Base-by-base conservation (phyloP, 371 early-diverging fungal species). In the Apophysomyces sp. region DNA sequence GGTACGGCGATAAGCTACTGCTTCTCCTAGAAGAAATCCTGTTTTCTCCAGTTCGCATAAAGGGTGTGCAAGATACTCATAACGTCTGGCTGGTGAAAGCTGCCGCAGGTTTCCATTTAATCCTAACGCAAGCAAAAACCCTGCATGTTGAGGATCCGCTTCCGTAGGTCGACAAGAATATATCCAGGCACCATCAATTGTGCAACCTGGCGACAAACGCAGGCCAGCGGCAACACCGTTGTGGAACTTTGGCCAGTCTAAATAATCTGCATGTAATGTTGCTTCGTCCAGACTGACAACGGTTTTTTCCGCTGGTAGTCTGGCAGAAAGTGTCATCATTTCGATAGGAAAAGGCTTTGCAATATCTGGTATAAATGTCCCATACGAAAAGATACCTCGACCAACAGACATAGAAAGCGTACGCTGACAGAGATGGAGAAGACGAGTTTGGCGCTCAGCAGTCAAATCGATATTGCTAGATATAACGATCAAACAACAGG, bases 231-330 rank as follows among this genome's bases (percentile, higher is more conserved):
- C 89, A 0, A 92, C 94, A 0, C 96, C 97, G 53, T 89, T 86
- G 69, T 96, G 94, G 62, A 96, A 95, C 6, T 83, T 73, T 0
- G 95, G 90, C 97, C 96, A 96, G 30, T 84, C 78, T 2, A 80
- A 36, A 3, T 76, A 65, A 3, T 89, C 86, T 3, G 77, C 65
- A 2, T 73, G 72, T 16, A 77, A 64, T 0, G 69, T 24, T 1
- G 69, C 36, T n/a, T 81, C 73, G 11, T 88, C 90, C 0, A 86
- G 63, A 16, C 73, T 70, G 3, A 87, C 78, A 15, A 80, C 64
- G 1, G 85, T 80, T 34, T 82, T 84, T 9, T 82, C 51, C 0
- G 93, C 90, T 3, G 87, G 65, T 4, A 94, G 68, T 21, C 85
- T 86, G 9, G 85, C 92, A 5, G 84, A 66, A 0, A 89, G 73